Evolutionary conservation across 805 yeast species (phyloP).

Genomic region (Limtongia smithiae): DNA sequence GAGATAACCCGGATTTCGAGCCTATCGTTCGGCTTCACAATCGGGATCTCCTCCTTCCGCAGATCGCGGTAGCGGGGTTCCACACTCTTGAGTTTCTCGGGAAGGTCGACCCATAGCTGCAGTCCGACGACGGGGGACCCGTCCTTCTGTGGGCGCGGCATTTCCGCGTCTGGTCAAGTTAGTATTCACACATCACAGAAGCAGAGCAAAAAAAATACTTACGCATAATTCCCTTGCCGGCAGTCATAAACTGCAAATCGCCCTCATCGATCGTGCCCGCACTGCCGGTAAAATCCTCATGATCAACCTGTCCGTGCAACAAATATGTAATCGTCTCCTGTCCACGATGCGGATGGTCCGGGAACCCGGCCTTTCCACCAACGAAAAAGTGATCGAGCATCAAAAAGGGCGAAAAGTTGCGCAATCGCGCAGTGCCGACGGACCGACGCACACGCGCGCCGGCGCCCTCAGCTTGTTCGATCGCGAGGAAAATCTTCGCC

Average conservation of each 20-base stretch:
- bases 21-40: constrained; percentile 60
- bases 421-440: constrained; percentile 62
- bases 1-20: constrained; percentile 62
- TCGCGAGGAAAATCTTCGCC: constrained; percentile 51
- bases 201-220: not conserved
- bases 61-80: constrained; percentile 79
- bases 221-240: constrained; percentile 83
- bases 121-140: constrained; percentile 54
- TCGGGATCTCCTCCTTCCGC: constrained; percentile 65
- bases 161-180: constrained; percentile 51
- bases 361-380: constrained; percentile 61
- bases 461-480: constrained; percentile 77
- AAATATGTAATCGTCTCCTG: constrained; percentile 75
- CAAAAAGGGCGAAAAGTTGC: constrained; percentile 77
- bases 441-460: constrained; percentile 86
- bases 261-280: constrained; percentile 73
- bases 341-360: constrained; percentile 81
- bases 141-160: constrained; percentile 59
- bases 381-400: constrained; percentile 77
- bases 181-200: not conserved
- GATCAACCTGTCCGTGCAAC: constrained; percentile 64
- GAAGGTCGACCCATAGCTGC: constrained; percentile 88
- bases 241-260: constrained; percentile 91
- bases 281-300: constrained; percentile 85
- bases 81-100: constrained; percentile 55